Evolutionary conservation across 2,329 filamentous ascomycete genomes (phyloP).

Genomic region (Byssoonygena ceratinophila): DNA sequence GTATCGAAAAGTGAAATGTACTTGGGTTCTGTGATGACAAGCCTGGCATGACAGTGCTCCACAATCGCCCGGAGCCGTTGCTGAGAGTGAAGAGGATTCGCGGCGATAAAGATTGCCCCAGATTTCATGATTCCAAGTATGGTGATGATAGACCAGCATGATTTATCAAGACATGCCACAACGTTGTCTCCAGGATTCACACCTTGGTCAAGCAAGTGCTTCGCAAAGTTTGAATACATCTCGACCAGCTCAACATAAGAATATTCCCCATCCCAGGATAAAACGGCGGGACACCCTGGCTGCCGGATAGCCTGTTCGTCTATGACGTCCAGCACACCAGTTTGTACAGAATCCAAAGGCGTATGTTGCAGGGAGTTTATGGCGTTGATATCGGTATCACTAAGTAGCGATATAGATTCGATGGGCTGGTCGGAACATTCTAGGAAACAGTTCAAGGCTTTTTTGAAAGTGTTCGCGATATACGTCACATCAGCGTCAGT

Average conservation of each 20-base stretch:
- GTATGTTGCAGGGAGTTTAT: conserved; percentile 12
- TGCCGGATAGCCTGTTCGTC: conserved; percentile 3
- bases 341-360: background rate
- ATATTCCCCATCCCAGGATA: conserved; percentile 24
- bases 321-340: conserved; percentile 1
- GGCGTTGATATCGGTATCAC: background rate
- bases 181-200: conserved; percentile 5
- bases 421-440: background rate
- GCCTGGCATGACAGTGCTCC: background rate
- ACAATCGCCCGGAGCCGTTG: background rate
- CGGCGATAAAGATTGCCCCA: conserved; percentile 7
- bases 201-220: background rate
- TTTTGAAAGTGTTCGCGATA: conserved; percentile 8
- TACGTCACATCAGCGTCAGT: conserved; percentile 5
- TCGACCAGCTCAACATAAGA: conserved; percentile 23
- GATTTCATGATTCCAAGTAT: conserved; percentile 9
- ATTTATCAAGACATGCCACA: conserved; percentile 10
- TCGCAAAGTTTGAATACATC: conserved; percentile 23
- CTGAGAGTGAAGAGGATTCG: conserved; percentile 4
- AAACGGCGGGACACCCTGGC: conserved; percentile 17
- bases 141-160: conserved; percentile 9
- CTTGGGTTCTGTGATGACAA: background rate
- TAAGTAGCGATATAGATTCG: conserved; percentile 6
- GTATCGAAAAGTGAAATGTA: background rate
- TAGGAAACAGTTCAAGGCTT: conserved; percentile 6